Conservation (phyloP, 139 green algal genomes). For the Choricystis sp. region DNA sequence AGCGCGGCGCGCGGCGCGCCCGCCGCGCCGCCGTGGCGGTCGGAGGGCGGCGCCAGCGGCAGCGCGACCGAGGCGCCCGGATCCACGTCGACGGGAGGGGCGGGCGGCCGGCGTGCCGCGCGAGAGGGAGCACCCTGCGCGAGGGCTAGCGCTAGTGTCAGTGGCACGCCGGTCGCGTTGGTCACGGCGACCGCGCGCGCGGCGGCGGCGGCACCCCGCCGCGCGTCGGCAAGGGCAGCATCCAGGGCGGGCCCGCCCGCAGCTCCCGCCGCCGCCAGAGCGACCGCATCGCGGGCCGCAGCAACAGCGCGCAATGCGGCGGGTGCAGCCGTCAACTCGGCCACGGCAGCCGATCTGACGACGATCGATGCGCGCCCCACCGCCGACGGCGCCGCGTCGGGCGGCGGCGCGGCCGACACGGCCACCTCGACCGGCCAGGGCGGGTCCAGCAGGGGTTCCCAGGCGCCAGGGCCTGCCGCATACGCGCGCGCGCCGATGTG, state of each 20-base stretch:
- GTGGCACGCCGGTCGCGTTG: not conserved
- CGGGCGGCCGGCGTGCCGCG: not conserved
- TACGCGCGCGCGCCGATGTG: not conserved
- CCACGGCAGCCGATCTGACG: not conserved
- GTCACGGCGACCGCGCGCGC: not conserved
- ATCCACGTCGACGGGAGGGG: too few species aligned
- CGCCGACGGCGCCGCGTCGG: too few species aligned
- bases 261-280: not conserved
- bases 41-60: too few species aligned
- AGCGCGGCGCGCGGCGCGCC: too few species aligned
- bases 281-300: too few species aligned
- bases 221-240: not conserved
- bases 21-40: too few species aligned
- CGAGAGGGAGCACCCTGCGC: not conserved
- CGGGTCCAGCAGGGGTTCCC: not conserved
- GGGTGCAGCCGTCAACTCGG: not conserved
- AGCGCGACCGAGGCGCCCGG: too few species aligned
- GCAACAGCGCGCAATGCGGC: not conserved
- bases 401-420: not conserved
- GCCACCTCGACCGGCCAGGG: not conserved
- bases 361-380: too few species aligned
- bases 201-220: too few species aligned
- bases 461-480: not conserved
- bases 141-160: not conserved
- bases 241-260: not conserved